Percentiles rank a stretch among this genome's conserved stretches.
Conservation (phyloP, 2,329 filamentous ascomycete species). For the Verticillium tricorpus region DNA sequence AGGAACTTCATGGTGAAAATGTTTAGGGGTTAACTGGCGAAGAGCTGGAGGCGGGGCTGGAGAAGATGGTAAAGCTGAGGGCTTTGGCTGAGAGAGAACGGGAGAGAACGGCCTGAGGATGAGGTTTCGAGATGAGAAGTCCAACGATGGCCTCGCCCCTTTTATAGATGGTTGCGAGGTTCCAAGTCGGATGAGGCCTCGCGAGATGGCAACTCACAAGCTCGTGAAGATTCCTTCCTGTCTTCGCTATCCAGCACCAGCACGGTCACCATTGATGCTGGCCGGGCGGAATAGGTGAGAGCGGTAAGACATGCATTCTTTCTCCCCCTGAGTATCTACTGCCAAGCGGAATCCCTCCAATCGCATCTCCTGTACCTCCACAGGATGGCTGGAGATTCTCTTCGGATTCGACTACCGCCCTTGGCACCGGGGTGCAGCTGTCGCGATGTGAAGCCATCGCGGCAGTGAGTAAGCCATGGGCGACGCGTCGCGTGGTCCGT, state of each 20-base stretch:
- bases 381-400: not conserved
- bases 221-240: not conserved
- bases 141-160: not conserved
- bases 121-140: not conserved
- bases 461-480: not conserved
- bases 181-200: not conserved
- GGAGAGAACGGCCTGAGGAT: not conserved
- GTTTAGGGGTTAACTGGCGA: not conserved
- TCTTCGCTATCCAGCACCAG: not conserved
- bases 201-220: not conserved
- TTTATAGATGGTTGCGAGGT: not conserved
- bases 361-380: not conserved
- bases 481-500: not conserved
- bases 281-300: not conserved
- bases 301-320: not conserved
- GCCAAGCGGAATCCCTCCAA: not conserved
- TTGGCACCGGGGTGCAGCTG: not conserved
- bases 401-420: not conserved
- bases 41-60: not conserved
- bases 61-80: not conserved
- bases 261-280: not conserved
- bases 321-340: not conserved
- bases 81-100: not conserved
- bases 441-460: not conserved
- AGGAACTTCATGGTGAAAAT: slow-evolving; percentile 16